Evolutionary conservation across 2,329 filamentous ascomycete species (phyloP), one percentile per base, ranked within the genome.

Genomic region (Trichophyton verrucosum): DNA sequence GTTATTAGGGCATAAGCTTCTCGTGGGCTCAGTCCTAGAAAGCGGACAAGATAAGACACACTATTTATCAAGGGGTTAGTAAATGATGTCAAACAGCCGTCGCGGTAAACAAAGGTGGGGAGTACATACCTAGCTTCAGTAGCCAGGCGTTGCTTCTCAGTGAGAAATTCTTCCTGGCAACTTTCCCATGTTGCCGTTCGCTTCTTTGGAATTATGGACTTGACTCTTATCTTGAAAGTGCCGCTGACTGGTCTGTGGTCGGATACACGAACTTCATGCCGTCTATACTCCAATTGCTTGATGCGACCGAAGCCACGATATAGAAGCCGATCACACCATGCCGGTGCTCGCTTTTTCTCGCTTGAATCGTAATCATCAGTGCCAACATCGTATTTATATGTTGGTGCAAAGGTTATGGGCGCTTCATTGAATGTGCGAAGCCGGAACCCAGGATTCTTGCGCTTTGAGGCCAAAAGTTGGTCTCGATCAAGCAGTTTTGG

Each of bases 371-470:
- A 99, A 5, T 84, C 87, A 70, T 97, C 92, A 0, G 90, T 95
- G 15, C 91, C 91, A 0, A 97, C 90, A 67, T 99, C 94, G 72
- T 99, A 99, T 73, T 99, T 99, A 79, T 99, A 99, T 0, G 94
- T 99, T 0, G 94, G 94, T 6, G 90, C 86, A 71, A 99, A 99
- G 0, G 85, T 87, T 68, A 99, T 96, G 0, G 88, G 88, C 60
- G 87, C 80, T 74, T 99, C 94, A n/a, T 87, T 85, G 72, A 99
- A 97, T 0, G 89, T 87, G 20, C 91, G 86, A 3, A 99, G 81
- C 30, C 89, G 84, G 76, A 97, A 96, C 0, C 86, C 88, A 0
- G 92, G 91, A 68, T 96, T 96, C 67, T 90, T 89, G 58, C 91
- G 88, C 61, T 88, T 84, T 11, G 91, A 92, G 0, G 96, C 87